phyloP scores from a whole-genome alignment of 805 yeast species.

The Blastobotrys chiropterorum region DNA sequence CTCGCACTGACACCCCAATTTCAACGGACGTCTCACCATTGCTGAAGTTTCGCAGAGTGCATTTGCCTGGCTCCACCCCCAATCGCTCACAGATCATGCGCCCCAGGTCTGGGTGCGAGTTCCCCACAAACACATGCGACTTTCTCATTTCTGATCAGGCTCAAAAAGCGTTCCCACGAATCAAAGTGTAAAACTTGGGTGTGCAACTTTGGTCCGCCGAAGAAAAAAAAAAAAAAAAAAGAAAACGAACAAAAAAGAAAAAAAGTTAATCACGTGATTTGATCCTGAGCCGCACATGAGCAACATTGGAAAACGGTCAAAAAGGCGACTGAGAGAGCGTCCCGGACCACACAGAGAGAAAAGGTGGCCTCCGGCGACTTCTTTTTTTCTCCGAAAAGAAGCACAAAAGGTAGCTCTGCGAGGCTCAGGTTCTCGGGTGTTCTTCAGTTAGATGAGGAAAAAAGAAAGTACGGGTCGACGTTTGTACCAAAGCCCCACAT shows the following conservation, averaged over 20 bases:
- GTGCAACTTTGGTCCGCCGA: background rate
- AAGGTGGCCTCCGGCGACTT: background rate
- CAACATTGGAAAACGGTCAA: too few species aligned
- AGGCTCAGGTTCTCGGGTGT: too few species aligned
- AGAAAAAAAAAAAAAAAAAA: too few species aligned
- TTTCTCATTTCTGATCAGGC: slow-evolving; percentile 63
- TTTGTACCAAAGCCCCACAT: background rate
- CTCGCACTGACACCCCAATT: slow-evolving; percentile 90
- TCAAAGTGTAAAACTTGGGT: background rate
- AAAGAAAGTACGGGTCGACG: background rate
- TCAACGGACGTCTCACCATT: slow-evolving; percentile 98
- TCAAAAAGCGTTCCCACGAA: background rate
- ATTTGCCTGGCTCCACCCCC: slow-evolving; percentile 92
- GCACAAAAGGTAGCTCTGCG: background rate
- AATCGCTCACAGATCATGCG: slow-evolving; percentile 79
- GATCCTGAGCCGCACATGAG: too few species aligned
- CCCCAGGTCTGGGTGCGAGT: slow-evolving; percentile 94
- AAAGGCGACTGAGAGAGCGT: too few species aligned
- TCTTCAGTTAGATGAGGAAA: too few species aligned
- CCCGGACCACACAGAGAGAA: background rate
- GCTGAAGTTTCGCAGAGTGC: slow-evolving; percentile 84
- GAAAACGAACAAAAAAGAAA: too few species aligned
- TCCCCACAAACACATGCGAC: slow-evolving; percentile 94
- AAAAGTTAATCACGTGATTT: background rate
- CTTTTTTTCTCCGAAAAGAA: background rate